A percentile compares a stretch with the other conserved stretches of the same genome.
phyloP scores from a whole-genome alignment of 257 asterid genomes.

The Henckelia pumila region DNA sequence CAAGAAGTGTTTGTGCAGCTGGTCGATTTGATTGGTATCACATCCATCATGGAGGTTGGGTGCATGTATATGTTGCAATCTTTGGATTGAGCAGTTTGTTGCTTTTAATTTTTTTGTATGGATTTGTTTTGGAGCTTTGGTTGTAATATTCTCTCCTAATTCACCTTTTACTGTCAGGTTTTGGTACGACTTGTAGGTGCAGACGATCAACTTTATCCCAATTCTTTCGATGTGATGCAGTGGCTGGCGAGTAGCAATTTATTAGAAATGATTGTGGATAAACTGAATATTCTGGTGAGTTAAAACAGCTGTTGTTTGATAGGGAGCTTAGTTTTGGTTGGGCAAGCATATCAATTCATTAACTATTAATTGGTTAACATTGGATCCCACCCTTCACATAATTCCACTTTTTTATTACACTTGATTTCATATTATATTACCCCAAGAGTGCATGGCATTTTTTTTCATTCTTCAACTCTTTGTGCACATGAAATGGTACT shows the following conservation, averaged over 20 bases:
- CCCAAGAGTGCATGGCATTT: neutral
- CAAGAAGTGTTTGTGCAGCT: conserved; percentile 83
- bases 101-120: conserved; percentile 9
- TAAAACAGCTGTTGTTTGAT: conserved; percentile 4
- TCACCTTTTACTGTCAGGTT: conserved; percentile 51
- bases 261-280: conserved; percentile 96
- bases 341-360: conserved; percentile 5
- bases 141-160: conserved; percentile 30
- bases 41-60: conserved; percentile 97
- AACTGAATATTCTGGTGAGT: conserved; percentile 74
- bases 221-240: conserved; percentile 80
- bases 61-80: conserved; percentile 19
- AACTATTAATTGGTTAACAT: conserved; percentile 4
- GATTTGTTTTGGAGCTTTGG: conserved; percentile 20
- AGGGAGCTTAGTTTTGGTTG: conserved; percentile 12
- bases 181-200: conserved; percentile 91
- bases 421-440: neutral
- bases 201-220: conserved; percentile 85
- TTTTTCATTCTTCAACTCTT: conserved; percentile 6
- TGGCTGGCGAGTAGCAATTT: conserved; percentile 93
- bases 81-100: conserved; percentile 19
- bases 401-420: conserved; percentile 1
- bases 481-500: neutral
- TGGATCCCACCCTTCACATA: neutral
- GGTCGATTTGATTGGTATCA: conserved; percentile 96